Conservation (phyloP, 2,329 filamentous ascomycete genomes). For the Parastagonospora avenae region DNA sequence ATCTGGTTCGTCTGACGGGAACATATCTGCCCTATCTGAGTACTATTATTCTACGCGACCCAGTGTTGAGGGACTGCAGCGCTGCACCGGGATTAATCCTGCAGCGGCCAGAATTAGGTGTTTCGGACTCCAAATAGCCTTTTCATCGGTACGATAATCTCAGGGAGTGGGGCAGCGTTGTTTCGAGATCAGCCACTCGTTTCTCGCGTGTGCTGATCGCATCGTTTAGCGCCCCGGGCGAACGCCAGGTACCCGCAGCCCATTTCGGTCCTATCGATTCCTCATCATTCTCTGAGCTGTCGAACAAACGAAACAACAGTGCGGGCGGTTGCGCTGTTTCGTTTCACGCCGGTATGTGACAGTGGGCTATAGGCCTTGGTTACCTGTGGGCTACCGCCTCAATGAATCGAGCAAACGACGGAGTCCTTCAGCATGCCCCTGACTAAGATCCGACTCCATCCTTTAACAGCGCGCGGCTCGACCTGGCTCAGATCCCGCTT, state of each 20-base stretch:
- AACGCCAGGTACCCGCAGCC: conserved; percentile 19
- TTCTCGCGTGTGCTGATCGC: conserved; percentile 25
- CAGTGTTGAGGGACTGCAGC: background rate
- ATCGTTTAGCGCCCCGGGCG: conserved; percentile 24
- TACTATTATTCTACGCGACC: background rate
- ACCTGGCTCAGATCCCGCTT: conserved; percentile 18
- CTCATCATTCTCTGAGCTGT: background rate
- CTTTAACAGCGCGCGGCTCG: conserved; percentile 28
- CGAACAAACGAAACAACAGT: conserved; percentile 10
- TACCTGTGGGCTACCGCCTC: background rate
- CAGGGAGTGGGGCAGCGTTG: conserved; percentile 31
- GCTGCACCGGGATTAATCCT: background rate
- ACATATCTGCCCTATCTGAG: background rate
- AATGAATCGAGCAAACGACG: conserved; percentile 2
- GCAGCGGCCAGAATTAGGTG: background rate
- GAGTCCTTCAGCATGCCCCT: conserved; percentile 25
- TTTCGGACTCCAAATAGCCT: conserved; percentile 3
- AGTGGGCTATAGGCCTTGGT: background rate
- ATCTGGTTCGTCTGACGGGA: background rate
- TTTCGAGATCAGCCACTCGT: conserved; percentile 43
- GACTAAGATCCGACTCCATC: conserved; percentile 14
- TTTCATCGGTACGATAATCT: conserved; percentile 20
- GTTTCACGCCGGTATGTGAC: conserved; percentile 4
- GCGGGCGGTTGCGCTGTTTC: conserved; percentile 5
- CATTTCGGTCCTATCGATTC: conserved; percentile 24